Evolutionary conservation across 306 rosid species (phyloP), one percentile per base, ranked within the genome.

Genomic region (Corylus avellana): DNA sequence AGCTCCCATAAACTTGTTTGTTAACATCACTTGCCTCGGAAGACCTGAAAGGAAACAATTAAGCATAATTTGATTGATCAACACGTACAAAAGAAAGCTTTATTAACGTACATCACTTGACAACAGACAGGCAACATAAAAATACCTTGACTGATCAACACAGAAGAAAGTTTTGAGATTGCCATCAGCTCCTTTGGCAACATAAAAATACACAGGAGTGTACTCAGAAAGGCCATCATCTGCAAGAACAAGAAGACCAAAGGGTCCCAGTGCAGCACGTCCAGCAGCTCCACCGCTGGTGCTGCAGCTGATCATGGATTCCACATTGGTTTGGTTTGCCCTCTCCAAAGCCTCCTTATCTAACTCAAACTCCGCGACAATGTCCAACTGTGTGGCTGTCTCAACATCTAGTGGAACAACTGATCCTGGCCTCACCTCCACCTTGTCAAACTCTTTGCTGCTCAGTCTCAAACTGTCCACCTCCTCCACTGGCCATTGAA

Each of bases 401-500:
- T 70, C 90, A 1, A 92, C 81, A 44, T 90, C 86, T 75, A 94
- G 81, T 44, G 91, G 86, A 59, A 88, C 61, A 76, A 88, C 85
- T 42, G 93, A 85, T 32, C 98, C 98, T 80, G 97, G 82, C 78
- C 61, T 62, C 5, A 75, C 90, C 61, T 79, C 82, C 44, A 92
- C 67, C 16, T 81, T 79, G 29, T 88, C n/a, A 78, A 94, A 94
- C 11, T 56, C 82, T 0, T 83, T 47, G 73, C 78, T 74, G 81
- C 70, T 81, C 74, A 92, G 73, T 85, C 98, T 90, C 89, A 94
- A 85, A 27, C 73, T 83, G 53, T 94, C 97, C 13, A 80, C 77
- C 85, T 94, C 97, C 61, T 70, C 86, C 71, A 94, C 92, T 37
- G 98, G 98, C 98, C 98, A 94, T 70, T 92, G 98, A 47, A 94